Base-by-base conservation (phyloP, 73 alveolate genomes). In the Paramecium sexaurelia region DNA sequence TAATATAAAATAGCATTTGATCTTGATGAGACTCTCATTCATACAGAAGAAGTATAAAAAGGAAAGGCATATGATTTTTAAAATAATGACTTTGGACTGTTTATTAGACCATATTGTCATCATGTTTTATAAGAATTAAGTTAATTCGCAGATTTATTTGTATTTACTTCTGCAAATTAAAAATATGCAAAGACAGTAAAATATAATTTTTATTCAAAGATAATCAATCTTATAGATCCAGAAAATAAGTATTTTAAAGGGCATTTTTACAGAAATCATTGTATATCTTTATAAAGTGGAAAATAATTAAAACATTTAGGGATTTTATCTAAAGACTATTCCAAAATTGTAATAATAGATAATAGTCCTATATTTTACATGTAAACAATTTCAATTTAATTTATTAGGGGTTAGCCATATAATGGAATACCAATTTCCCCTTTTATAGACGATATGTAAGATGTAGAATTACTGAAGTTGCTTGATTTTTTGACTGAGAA, bases 301-400 rank as follows among this genome's bases (percentile, higher is more conserved):
- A 61, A 26, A 2, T 19, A 61, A 61, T 8, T 61, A 7, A 61
- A 61, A 32, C 83, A 61, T 61, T 61, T 61, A 32, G 83, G 83
- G n/a, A 61, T 61, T 13, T 6, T 61, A 61, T 26, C 83, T 13
- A 61, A 61, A 8, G 83, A 61, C 11, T 11, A 10, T 9, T 61
- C 83, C 1, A 61, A 61, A 26, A 32, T 61, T 11, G 83, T 61
- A 29, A 26, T 61, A 29, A 61, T 61, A 2, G 83, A 61, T 29
- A 61, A 61, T 29, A 61, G 83, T 32, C 83, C 83, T 9, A 61
- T 61, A 22, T 61, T 61, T 61, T 61, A 61, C n/a, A 61, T 61
- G 83, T 61, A 61, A 2, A 11, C n/a, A 26, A 24, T 15, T 22
- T 51, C 15, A 6, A 4, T 26, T 61, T 7, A 61, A 0, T 61